These are phyloP conservation scores for Kuraishia piskuri DNA, from an alignment of 805 yeast species.

Conservation along the genomic window DNA sequence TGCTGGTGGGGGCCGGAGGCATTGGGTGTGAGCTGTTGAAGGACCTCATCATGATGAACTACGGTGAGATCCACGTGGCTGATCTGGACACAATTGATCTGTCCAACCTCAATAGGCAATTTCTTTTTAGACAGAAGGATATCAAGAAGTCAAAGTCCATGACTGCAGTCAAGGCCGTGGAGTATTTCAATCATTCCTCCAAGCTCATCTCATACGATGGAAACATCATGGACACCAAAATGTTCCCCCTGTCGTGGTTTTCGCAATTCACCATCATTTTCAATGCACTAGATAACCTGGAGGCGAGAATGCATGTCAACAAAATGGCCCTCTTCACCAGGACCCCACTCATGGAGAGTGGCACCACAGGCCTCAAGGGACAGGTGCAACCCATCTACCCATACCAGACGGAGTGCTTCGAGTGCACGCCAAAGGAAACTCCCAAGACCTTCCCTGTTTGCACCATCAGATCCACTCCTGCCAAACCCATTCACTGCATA, in stretches of 20 bases:
- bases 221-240: conserved; percentile 69
- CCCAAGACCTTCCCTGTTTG: conserved; percentile 94
- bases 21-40: conserved; percentile 90
- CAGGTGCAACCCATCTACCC: conserved; percentile 91
- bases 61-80: conserved; percentile 84
- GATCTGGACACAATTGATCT: conserved; percentile 94
- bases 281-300: conserved; percentile 91
- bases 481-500: conserved; percentile 91
- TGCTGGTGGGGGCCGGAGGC: conserved; percentile 94
- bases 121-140: conserved; percentile 81
- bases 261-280: conserved; percentile 67
- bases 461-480: conserved; percentile 94
- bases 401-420: conserved; percentile 82
- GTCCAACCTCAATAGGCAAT: conserved; percentile 88
- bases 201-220: conserved; percentile 75
- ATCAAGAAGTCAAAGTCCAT: conserved; percentile 81
- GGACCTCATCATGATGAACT: conserved; percentile 68
- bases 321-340: conserved; percentile 65
- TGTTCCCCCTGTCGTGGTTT: conserved; percentile 74
- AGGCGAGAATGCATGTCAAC: conserved; percentile 88
- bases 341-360: conserved; percentile 82
- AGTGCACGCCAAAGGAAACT: conserved; percentile 78
- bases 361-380: conserved; percentile 92
- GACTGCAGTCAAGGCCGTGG: conserved; percentile 80
- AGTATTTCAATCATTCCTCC: conserved; percentile 55